phyloP scores from a whole-genome alignment of 139 green algal species.

The Chlamydomonas incerta region DNA sequence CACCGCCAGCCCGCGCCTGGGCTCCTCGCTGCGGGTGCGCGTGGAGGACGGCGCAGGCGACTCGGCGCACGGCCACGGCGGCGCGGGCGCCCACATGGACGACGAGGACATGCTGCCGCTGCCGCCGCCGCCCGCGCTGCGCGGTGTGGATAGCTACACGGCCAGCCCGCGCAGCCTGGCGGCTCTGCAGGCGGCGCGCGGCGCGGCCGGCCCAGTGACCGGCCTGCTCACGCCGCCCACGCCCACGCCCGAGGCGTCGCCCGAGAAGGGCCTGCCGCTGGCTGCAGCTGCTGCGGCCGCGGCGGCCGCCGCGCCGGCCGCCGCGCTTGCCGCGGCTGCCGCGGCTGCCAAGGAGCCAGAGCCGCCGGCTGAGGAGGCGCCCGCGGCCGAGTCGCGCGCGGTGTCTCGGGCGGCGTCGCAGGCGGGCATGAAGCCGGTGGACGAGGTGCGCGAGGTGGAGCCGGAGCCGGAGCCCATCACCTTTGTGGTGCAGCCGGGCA shows the following conservation, averaged over 20 bases:
- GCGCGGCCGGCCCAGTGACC: not conserved
- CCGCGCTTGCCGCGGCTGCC: not conserved
- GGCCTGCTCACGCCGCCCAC: not conserved
- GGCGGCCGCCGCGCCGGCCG: not conserved
- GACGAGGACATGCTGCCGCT: conserved; percentile 44
- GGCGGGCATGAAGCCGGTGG: not conserved
- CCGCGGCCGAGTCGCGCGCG: not conserved
- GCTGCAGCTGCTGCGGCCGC: not conserved
- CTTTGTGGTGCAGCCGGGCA: not conserved
- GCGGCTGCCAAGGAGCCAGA: not conserved
- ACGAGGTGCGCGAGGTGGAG: not conserved
- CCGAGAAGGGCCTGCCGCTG: not conserved
- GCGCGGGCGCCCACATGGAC: not conserved
- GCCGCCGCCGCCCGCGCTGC: conserved; percentile 1
- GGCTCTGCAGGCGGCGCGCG: not conserved
- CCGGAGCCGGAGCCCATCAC: not conserved
- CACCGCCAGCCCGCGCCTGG: not conserved
- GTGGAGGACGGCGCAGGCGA: not conserved
- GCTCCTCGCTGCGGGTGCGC: conserved; percentile 5
- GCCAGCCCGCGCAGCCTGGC: conserved; percentile 6
- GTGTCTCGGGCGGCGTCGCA: not conserved
- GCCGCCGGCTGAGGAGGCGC: not conserved
- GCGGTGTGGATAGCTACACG: conserved; percentile 6
- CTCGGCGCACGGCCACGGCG: too few relatives aligned
- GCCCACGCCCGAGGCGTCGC: too few relatives aligned